Evolutionary conservation across 805 yeast species (phyloP).

Genomic region (Teunomyces lycoperdinae): DNA sequence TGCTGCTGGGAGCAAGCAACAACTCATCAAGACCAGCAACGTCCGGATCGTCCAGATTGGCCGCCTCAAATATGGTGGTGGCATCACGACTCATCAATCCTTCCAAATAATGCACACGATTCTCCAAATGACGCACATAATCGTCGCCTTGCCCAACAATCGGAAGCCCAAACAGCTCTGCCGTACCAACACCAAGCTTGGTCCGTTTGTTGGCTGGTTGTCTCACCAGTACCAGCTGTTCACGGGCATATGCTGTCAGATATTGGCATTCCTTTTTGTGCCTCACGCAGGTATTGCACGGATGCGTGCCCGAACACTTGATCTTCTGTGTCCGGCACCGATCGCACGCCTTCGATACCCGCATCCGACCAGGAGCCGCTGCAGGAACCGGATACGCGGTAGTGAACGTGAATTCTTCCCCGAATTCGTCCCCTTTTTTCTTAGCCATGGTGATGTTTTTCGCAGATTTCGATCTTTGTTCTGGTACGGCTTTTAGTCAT

Average conservation of each 20-base stretch:
- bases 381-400: background rate
- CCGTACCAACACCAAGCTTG: slow-evolving; percentile 4
- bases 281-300: slow-evolving; percentile 48
- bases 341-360: slow-evolving; percentile 55
- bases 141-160: slow-evolving; percentile 12
- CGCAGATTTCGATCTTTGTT: too few species aligned
- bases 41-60: slow-evolving; percentile 19
- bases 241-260: slow-evolving; percentile 6
- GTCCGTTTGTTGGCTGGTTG: background rate
- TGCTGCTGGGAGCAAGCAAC: slow-evolving; percentile 30
- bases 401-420: background rate
- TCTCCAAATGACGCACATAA: slow-evolving; percentile 37
- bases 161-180: slow-evolving; percentile 19
- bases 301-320: slow-evolving; percentile 53
- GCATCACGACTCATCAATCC: slow-evolving; percentile 19
- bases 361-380: slow-evolving; percentile 16
- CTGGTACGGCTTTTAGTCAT: too few species aligned
- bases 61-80: slow-evolving; percentile 9
- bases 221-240: background rate
- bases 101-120: slow-evolving; percentile 40
- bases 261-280: slow-evolving; percentile 35
- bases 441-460: background rate
- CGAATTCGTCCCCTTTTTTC: background rate
- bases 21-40: slow-evolving; percentile 12
- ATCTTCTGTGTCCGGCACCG: slow-evolving; percentile 54